Conservation (phyloP, 345 rosid species). For the Gossypium bickii region DNA sequence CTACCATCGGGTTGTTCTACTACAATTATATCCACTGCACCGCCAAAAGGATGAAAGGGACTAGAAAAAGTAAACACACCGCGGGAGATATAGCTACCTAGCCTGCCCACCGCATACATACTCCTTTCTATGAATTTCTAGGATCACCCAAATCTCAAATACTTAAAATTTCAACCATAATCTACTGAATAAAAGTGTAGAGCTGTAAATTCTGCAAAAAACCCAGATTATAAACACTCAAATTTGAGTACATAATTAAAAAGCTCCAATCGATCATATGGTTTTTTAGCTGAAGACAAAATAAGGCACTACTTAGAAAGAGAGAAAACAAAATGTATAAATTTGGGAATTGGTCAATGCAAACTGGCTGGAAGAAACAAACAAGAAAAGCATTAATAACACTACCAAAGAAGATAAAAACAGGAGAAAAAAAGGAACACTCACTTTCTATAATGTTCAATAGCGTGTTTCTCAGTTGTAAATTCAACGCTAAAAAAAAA, state of each 20-base stretch:
- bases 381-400: constrained; percentile 15
- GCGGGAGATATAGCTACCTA: constrained; percentile 78
- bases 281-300: constrained; percentile 10
- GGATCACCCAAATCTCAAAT: constrained; percentile 25
- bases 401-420: constrained; percentile 4
- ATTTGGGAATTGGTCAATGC: neutral
- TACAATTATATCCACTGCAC: constrained; percentile 92
- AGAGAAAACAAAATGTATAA: constrained; percentile 10
- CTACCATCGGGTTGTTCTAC: constrained; percentile 94
- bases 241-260: constrained; percentile 1
- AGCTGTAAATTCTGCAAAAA: constrained; percentile 14
- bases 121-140: constrained; percentile 12
- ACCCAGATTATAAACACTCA: constrained; percentile 19
- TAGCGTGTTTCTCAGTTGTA: neutral
- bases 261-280: constrained; percentile 7
- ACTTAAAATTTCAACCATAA: constrained; percentile 22
- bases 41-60: constrained; percentile 95
- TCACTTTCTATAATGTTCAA: neutral
- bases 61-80: constrained; percentile 81
- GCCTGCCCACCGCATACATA: constrained; percentile 80
- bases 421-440: neutral
- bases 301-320: neutral
- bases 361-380: constrained; percentile 13
- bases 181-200: neutral
- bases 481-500: constrained; percentile 4